Conservation (phyloP, 2,329 filamentous ascomycete genomes). For the Calonectria hawksworthii region DNA sequence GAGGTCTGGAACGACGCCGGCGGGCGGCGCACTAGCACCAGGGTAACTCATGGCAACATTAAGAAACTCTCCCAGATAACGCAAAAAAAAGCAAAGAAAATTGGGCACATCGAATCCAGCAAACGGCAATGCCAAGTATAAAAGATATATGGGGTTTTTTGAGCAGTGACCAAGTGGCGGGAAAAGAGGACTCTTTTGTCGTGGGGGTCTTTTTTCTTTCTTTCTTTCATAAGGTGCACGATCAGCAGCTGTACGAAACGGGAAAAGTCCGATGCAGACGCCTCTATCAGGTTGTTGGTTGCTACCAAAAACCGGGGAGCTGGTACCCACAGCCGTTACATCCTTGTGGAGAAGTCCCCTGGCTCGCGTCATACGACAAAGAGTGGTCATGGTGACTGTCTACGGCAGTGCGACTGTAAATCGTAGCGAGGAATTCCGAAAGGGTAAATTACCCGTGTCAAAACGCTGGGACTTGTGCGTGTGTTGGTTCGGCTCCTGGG, state of each 20-base stretch:
- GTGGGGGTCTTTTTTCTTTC: background rate
- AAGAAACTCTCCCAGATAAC: background rate
- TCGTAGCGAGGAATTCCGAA: background rate
- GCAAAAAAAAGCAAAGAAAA: too few species aligned
- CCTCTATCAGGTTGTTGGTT: background rate
- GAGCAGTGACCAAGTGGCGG: background rate
- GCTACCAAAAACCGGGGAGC: background rate
- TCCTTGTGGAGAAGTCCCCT: background rate
- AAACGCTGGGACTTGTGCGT: background rate
- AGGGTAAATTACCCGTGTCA: background rate
- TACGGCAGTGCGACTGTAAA: background rate
- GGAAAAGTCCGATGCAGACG: background rate
- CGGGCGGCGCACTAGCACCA: conserved; percentile 28
- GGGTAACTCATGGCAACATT: conserved; percentile 29
- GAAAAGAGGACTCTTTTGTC: background rate
- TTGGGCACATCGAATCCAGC: background rate
- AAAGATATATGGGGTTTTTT: background rate
- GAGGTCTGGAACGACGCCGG: conserved; percentile 28
- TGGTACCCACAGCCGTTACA: conserved; percentile 11
- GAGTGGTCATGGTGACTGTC: background rate
- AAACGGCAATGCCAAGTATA: background rate
- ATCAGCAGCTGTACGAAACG: background rate
- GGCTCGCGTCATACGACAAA: conserved; percentile 5
- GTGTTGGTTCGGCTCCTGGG: background rate
- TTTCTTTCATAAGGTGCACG: background rate